Base-by-base conservation (phyloP, 2,329 filamentous ascomycete genomes). In the Leptosphaerulina australis region DNA sequence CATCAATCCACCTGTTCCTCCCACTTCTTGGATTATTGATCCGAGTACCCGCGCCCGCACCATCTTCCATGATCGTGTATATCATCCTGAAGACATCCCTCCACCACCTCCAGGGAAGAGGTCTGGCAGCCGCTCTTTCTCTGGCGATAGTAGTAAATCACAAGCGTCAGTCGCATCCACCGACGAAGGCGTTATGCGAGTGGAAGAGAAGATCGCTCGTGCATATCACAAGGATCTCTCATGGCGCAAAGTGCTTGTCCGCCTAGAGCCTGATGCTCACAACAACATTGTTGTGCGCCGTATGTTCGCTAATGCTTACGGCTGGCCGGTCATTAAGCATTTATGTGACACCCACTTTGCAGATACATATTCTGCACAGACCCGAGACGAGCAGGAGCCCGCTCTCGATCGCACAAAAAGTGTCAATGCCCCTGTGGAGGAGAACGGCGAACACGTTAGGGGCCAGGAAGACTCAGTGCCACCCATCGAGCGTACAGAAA, bases 211-310 rank as follows among this genome's bases (percentile, higher is more conserved):
- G 75, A 99, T 99, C 60, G 94, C 94, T 1, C 84, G 94, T 36
- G 94, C 91, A 11, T 99, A 99, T 74, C 94, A 99, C 71, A 85
- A 86, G 10, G 91, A 91, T 56, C 76, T 99, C 15, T 90, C 90
- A 1, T 99, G 94, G 94, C 88, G 94, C 35, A 99, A 99, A 70
- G 94, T 99, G 1, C 83, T 99, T 3, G 94, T 99, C 11, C 88
- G 94, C 44, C 80, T 99, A 2, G 93, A 99, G 69, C 94, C 94
- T 0, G 94, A 99, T 73, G 94, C 94, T 0, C 94, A 99, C 76
- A 99, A 99, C 74, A 99, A 99, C 72, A 96, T 99, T 60, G 88
- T 97, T 53, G 94, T 99, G 18, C 88, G 94, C 12, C 87, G 94
- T 47, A 96, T 91, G 87, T 99, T 99, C 71, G 88, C 91, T 48